Conservation (phyloP, 2,329 filamentous ascomycete species). For the Colletotrichum musae region DNA sequence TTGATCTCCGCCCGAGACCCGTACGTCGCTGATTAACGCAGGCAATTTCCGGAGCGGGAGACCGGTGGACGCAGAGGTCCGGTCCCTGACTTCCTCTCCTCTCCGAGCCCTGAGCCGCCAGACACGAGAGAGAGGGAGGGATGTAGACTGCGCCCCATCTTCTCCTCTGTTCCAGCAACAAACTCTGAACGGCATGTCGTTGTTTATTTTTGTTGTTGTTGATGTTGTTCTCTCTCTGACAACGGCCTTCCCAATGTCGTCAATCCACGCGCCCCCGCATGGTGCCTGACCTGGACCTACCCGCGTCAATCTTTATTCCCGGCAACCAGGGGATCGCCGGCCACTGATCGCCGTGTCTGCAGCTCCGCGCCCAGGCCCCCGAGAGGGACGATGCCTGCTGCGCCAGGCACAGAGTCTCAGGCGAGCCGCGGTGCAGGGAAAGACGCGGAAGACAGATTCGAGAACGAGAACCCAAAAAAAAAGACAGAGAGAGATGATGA, state of each 20-base stretch:
- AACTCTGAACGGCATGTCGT: too few species aligned
- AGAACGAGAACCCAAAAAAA: too few species aligned
- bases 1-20: too few species aligned
- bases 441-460: not conserved
- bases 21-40: too few species aligned
- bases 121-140: not conserved
- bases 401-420: conserved; percentile 28
- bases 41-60: too few species aligned
- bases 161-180: too few species aligned
- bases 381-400: conserved; percentile 34
- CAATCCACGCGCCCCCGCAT: not conserved
- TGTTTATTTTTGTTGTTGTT: not conserved
- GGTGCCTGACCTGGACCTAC: not conserved
- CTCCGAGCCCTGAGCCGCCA: conserved; percentile 5
- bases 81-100: too few species aligned
- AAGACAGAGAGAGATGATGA: too few species aligned
- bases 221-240: conserved; percentile 2
- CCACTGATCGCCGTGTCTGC: conserved; percentile 27
- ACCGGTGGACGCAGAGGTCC: not conserved
- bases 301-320: not conserved
- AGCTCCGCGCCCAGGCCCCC: not conserved
- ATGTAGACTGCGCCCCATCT: too few species aligned
- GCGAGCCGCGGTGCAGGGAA: too few species aligned
- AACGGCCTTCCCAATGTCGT: not conserved
- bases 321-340: not conserved